Evolutionary conservation across 306 rosid genomes (phyloP).

Genomic region (Vicia faba): DNA sequence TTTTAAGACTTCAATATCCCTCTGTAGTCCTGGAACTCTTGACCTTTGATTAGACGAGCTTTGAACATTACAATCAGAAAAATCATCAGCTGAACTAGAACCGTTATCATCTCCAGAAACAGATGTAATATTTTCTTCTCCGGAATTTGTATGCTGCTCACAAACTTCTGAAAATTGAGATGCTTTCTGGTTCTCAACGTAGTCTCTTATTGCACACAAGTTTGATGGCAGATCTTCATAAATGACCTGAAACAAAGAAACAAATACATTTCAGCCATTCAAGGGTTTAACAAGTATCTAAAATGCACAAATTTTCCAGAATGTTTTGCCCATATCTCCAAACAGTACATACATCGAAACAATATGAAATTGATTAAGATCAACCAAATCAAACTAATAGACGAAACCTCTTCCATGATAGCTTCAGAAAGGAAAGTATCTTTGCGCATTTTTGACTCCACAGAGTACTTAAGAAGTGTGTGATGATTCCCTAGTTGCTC

Average conservation of each 20-base stretch:
- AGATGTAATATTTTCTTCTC: constrained; percentile 42
- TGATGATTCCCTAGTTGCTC: constrained; percentile 98
- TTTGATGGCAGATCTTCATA: constrained; percentile 95
- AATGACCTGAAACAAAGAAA: constrained; percentile 56
- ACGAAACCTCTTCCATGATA: constrained; percentile 88
- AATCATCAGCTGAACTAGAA: constrained; percentile 35
- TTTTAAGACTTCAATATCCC: constrained; percentile 76
- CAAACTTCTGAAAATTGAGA: constrained; percentile 37
- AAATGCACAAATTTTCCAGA: too few relatives aligned
- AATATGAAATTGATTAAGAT: constrained; percentile 16
- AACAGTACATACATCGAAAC: neutral
- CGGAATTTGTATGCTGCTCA: constrained; percentile 40
- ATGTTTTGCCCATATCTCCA: too few relatives aligned
- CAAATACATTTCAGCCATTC: constrained; percentile 24
- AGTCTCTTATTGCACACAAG: constrained; percentile 81
- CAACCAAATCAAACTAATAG: constrained; percentile 27
- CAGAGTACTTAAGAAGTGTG: constrained; percentile 82
- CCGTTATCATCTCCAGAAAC: constrained; percentile 35
- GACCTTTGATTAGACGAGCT: constrained; percentile 54
- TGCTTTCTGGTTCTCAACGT: constrained; percentile 55
- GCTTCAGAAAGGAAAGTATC: constrained; percentile 96
- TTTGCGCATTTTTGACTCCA: constrained; percentile 90
- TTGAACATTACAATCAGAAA: constrained; percentile 37
- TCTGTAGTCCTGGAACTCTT: constrained; percentile 83
- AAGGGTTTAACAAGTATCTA: neutral